Base-by-base conservation (phyloP, 78 protist genomes). In the Pigoraptor vietnamica region DNA sequence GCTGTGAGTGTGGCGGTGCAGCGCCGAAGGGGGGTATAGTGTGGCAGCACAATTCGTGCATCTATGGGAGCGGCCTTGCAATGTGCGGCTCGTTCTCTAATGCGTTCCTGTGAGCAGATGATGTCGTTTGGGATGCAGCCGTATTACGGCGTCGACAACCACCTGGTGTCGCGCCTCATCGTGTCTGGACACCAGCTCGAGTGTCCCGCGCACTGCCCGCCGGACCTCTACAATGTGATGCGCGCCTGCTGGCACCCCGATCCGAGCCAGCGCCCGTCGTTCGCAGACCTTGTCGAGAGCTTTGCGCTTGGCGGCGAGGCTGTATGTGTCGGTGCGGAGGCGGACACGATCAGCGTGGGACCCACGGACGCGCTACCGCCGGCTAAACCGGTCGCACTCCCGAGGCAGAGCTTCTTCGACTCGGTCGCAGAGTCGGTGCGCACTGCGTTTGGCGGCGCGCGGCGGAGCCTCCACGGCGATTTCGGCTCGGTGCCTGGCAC, bases 211-310 rank as follows among this genome's bases (percentile, higher is more conserved):
- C 19, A 19, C 33, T 29, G 48, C 34, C 40, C 90, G 19, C 40
- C 36, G 34, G 40, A 40, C 48, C 14, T 88, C 24, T 88, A 25
- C 23, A 2, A 19, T 2, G 14, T 88, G 83, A 19, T 88, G 90
- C 90, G n/a, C 34, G 9, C 19, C 34, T 88, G 90, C 55, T 88
- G 90, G 90, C 33, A 88, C 23, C 34, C 33, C 55, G 23, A 88
- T n/a, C 83, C 90, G 23, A 34, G 33, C 40, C 39, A 88, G 23
- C 40, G 90, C 40, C 90, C 90, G 23, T n/a, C 36, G 40, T 88
- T 88, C 37, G 19, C 33, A 14, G 56, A 40, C 14, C 2, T 40
- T 40, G 25, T 40, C 56, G n/a, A n/a, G n/a, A n/a, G n/a, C n/a
- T n/a, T n/a, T n/a, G n/a, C n/a, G n/a, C n/a, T n/a, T n/a, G n/a